Conservation (phyloP, 1,139 yeast species). For the Pneumocystis sp. region DNA sequence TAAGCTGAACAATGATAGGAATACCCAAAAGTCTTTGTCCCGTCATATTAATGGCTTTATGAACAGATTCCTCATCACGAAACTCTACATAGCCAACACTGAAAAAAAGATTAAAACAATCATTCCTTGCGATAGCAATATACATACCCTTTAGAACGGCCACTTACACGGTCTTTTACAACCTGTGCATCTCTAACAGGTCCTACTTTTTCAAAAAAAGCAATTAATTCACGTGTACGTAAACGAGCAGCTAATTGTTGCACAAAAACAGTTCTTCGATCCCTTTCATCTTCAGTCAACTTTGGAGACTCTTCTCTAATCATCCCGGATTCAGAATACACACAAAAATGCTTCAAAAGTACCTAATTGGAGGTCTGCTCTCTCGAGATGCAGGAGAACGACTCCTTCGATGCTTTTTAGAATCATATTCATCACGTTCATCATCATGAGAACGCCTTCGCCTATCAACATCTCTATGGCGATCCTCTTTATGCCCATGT, state of each 20-base stretch:
- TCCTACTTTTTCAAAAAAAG: conserved; percentile 26
- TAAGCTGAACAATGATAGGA: conserved; percentile 26
- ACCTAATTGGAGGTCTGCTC: conserved; percentile 9
- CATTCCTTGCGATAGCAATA: neutral
- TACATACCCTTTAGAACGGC: conserved; percentile 25
- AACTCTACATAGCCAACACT: conserved; percentile 28
- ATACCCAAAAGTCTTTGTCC: conserved; percentile 26
- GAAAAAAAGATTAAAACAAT: neutral
- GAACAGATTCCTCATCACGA: conserved; percentile 21
- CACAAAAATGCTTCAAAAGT: conserved; percentile 1
- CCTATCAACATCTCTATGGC: conserved; percentile 1
- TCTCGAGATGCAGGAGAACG: conserved; percentile 7
- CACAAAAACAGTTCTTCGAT: conserved; percentile 27
- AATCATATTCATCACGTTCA: conserved; percentile 1
- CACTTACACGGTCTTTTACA: conserved; percentile 25
- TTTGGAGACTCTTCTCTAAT: conserved; percentile 6
- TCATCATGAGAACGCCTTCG: conserved; percentile 2
- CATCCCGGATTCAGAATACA: conserved; percentile 11
- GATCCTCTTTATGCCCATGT: neutral
- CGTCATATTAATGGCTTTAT: conserved; percentile 24
- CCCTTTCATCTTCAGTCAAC: conserved; percentile 21
- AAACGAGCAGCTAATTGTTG: conserved; percentile 27
- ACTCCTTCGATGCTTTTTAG: conserved; percentile 2
- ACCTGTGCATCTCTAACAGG: conserved; percentile 27
- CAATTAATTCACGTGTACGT: conserved; percentile 22